These are phyloP conservation scores for Cystoisospora suis DNA, from an alignment of 169 alveolate genomes.

Conservation along the genomic window DNA sequence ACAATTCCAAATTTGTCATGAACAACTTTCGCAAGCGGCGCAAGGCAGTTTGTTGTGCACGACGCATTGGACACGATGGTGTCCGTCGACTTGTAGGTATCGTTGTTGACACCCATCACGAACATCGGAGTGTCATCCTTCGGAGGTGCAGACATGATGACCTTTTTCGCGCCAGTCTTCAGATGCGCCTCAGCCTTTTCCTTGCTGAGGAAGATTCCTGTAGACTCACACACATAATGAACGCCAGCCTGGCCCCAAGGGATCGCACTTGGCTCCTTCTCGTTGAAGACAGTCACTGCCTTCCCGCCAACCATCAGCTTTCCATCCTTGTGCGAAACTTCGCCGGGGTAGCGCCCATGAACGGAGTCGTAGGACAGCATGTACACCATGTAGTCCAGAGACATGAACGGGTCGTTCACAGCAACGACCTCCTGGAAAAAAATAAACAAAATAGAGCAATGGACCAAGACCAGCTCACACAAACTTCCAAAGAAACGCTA, in stretches of 20 bases:
- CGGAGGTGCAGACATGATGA: conserved; percentile 98
- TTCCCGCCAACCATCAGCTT: conserved; percentile 85
- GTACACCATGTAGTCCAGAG: conserved; percentile 93
- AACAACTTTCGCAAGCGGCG: conserved; percentile 98
- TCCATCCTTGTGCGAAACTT: conserved; percentile 83
- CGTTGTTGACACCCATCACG: conserved; percentile 98
- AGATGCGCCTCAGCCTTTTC: conserved; percentile 94
- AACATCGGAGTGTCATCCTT: conserved; percentile 97
- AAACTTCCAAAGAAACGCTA: no score
- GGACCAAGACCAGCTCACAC: no score
- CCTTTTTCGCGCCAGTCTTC: conserved; percentile 97
- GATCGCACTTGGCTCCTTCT: conserved; percentile 94
- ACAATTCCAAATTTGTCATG: conserved; percentile 96
- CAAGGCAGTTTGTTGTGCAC: conserved; percentile 99
- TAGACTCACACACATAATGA: conserved; percentile 97
- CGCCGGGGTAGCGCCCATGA: conserved; percentile 91
- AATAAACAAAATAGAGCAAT: no score
- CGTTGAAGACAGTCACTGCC: conserved; percentile 84
- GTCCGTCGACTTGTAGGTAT: conserved; percentile 85
- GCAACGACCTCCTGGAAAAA: conserved; percentile 87
- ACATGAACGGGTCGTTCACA: conserved; percentile 98
- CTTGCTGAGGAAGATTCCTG: conserved; percentile 96
- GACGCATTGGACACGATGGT: conserved; percentile 98
- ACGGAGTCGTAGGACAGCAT: conserved; percentile 96
- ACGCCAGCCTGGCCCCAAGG: conserved; percentile 97